Conservation (phyloP, 164 flowering plant species). For the Warburgia ugandensis region DNA sequence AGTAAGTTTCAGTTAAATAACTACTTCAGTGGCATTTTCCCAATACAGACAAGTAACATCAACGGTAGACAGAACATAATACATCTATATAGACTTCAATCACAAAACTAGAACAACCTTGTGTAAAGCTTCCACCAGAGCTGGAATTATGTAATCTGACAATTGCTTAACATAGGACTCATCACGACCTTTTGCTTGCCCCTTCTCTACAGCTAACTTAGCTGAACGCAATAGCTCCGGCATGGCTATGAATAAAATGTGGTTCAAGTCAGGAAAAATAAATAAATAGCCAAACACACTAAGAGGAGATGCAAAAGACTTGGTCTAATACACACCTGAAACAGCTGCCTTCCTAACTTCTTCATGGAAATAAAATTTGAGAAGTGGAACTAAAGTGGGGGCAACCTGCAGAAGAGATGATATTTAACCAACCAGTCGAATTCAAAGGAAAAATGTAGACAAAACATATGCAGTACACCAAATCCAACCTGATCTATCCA, state of each 20-base stretch:
- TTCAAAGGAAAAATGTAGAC: background rate
- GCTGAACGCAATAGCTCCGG: slow-evolving; percentile 57
- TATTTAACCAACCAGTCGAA: too few species aligned
- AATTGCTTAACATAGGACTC: slow-evolving; percentile 53
- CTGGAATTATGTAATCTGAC: slow-evolving; percentile 53
- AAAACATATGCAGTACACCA: too few species aligned
- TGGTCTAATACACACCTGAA: slow-evolving; percentile 40
- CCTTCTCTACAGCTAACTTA: slow-evolving; percentile 56
- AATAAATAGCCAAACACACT: background rate
- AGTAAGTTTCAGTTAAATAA: too few species aligned
- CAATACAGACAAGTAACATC: slow-evolving; percentile 7
- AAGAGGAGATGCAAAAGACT: background rate
- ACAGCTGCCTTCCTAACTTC: slow-evolving; percentile 66
- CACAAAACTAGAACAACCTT: slow-evolving; percentile 28
- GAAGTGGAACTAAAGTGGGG: slow-evolving; percentile 54
- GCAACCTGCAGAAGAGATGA: slow-evolving; percentile 35
- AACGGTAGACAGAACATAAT: too few species aligned
- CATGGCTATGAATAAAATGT: slow-evolving; percentile 34
- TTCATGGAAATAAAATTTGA: slow-evolving; percentile 61
- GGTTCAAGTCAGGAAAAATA: slow-evolving; percentile 2
- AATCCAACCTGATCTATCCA: slow-evolving; percentile 63
- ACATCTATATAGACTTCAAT: too few species aligned
- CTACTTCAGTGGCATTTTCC: too few species aligned
- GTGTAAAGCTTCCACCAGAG: slow-evolving; percentile 53
- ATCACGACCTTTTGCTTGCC: slow-evolving; percentile 51